Base-by-base conservation (phyloP, 208 protist species). In the Porcisia deanei region DNA sequence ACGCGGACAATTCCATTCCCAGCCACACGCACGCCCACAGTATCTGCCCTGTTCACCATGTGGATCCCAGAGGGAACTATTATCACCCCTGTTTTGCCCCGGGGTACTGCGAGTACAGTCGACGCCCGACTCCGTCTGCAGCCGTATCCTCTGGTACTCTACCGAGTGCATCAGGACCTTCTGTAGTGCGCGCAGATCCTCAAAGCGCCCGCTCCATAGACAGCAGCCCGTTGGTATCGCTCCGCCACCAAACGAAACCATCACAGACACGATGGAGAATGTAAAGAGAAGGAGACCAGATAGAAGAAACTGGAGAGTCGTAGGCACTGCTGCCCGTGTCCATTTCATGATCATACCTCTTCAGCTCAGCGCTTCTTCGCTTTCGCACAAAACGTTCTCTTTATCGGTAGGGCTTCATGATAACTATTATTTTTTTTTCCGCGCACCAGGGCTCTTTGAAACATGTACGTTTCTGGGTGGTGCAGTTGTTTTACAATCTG, bases 81-180 rank as follows among this genome's bases (percentile, higher is more conserved):
- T 94, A 90, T 73, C 93, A 97, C 72, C 67, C 80, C 1, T 97
- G 93, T 77, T 97, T 87, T 75, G 89, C 87, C 2, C 88, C 88
- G 3, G 59, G 67, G 55, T 71, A 78, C 68, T 82, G 78, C 61
- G 57, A 65, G 43, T 68, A 67, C 55, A 53, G 57, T 65, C 54
- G 71, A 22, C 41, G 58, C 34, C 45, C 57, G 12, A 20, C 25
- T 47, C 49, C 61, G 45, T 53, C 74, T 45, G 2, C 74, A 37
- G n/a, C 66, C 43, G 57, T 53, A 9, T 73, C 71, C 10, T 57
- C 64, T 41, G 65, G 53, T 49, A 25, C 41, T 22, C 43, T 67
- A 4, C 22, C 63, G 10, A 54, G 66, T 53, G 65, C 80, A 39
- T 83, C 87, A 43, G 70, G 80, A 8, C 92, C 92, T 8, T 96